phyloP scores from a whole-genome alignment of 208 protist species.

The Leishmania martiniquensis region DNA sequence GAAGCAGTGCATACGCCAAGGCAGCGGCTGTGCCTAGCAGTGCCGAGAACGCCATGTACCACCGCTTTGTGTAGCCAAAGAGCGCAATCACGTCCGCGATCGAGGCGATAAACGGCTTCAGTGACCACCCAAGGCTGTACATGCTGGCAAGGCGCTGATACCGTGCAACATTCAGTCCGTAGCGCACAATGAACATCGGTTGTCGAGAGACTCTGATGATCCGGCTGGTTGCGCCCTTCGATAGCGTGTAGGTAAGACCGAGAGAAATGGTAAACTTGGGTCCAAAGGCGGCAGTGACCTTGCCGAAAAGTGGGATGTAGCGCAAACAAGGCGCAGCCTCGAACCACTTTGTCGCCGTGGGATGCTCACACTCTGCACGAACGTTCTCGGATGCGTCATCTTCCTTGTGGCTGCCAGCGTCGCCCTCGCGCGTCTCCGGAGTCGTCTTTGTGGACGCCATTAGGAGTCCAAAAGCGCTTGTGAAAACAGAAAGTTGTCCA shows the following conservation, averaged over 20 bases:
- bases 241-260: constrained; percentile 35
- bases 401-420: neutral
- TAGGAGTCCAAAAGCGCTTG: neutral
- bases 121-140: constrained; percentile 40
- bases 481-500: neutral
- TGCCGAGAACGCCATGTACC: constrained; percentile 44
- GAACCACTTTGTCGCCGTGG: constrained; percentile 22
- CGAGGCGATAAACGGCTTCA: constrained; percentile 52
- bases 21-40: constrained; percentile 27
- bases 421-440: neutral
- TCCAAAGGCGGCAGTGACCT: constrained; percentile 39
- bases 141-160: constrained; percentile 51
- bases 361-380: constrained; percentile 12
- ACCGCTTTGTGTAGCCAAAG: constrained; percentile 60
- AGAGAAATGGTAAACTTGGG: constrained; percentile 39
- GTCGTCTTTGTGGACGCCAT: constrained; percentile 9
- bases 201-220: constrained; percentile 38
- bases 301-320: constrained; percentile 45
- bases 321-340: constrained; percentile 18
- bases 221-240: constrained; percentile 43
- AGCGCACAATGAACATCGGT: constrained; percentile 49
- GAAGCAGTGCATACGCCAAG: constrained; percentile 42
- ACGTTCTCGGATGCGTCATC: neutral
- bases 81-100: constrained; percentile 44
- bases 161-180: constrained; percentile 15